Conservation (phyloP, 768 basidiomycete genomes). For the Agrocybe pediades region DNA sequence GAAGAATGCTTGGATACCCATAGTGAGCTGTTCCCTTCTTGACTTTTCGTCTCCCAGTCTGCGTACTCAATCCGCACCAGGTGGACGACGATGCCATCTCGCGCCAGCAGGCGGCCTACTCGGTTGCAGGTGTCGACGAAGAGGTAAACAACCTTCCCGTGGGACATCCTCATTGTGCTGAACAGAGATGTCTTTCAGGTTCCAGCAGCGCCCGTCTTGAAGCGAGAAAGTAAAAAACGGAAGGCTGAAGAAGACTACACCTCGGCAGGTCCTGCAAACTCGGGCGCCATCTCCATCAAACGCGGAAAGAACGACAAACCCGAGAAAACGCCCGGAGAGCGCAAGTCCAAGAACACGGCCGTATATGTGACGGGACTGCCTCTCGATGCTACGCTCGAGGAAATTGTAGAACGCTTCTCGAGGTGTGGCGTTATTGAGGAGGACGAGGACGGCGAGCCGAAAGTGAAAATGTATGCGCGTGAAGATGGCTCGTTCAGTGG, state of each 20-base stretch:
- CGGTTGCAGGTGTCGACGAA: constrained; percentile 92
- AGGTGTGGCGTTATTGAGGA: constrained; percentile 94
- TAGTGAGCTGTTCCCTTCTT: constrained; percentile 53
- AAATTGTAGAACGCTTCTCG: constrained; percentile 83
- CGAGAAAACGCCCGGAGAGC: constrained; percentile 45
- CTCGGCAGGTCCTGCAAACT: constrained; percentile 46
- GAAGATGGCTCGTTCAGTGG: constrained; percentile 90
- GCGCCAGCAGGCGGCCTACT: constrained; percentile 95
- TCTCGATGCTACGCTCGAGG: constrained; percentile 67
- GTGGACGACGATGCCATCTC: constrained; percentile 85
- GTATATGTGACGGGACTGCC: constrained; percentile 90
- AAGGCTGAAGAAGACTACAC: constrained; percentile 76
- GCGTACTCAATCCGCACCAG: constrained; percentile 37
- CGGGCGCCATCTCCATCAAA: constrained; percentile 61
- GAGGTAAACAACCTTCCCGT: constrained; percentile 52
- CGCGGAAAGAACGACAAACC: constrained; percentile 63
- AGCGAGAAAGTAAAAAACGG: constrained; percentile 78
- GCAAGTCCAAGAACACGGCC: constrained; percentile 89
- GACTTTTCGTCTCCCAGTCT: neutral
- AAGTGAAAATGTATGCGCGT: constrained; percentile 92
- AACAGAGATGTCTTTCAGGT: constrained; percentile 47
- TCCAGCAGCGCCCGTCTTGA: constrained; percentile 85
- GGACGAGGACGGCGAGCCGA: constrained; percentile 87
- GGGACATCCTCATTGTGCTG: constrained; percentile 5
- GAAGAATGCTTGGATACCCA: constrained; percentile 80